Evolutionary conservation across 139 green algal species (phyloP).

Genomic region (Volvox africanus): DNA sequence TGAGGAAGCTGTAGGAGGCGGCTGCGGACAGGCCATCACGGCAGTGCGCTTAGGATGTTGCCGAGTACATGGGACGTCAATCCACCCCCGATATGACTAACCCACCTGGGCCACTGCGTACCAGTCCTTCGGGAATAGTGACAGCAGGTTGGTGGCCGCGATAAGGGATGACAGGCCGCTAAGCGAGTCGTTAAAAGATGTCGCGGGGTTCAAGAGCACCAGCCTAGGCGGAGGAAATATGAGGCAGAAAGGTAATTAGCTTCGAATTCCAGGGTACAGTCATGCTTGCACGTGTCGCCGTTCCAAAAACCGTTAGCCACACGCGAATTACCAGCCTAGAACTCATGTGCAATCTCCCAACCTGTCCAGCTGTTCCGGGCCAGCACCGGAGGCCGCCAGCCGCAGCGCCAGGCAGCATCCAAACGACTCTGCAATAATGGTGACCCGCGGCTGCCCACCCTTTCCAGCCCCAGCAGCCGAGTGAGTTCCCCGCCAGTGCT

Average conservation of each 20-base stretch:
- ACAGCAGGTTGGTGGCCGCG: slow-evolving; percentile 77
- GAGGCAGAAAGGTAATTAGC: background rate
- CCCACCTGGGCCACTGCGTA: slow-evolving; percentile 73
- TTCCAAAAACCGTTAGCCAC: too few relatives aligned
- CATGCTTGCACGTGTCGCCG: too few relatives aligned
- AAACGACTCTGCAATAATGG: slow-evolving; percentile 82
- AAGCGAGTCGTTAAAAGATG: slow-evolving; percentile 63
- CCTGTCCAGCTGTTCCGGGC: slow-evolving; percentile 65
- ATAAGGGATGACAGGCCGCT: slow-evolving; percentile 66
- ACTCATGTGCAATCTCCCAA: background rate
- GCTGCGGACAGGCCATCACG: too few relatives aligned
- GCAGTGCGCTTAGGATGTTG: too few relatives aligned
- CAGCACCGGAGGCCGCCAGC: slow-evolving; percentile 56
- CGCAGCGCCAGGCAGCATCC: slow-evolving; percentile 77
- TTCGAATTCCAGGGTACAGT: too few relatives aligned
- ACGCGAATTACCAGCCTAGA: background rate
- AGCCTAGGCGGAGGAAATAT: slow-evolving; percentile 27
- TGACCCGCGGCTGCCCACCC: slow-evolving; percentile 18
- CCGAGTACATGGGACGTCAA: background rate
- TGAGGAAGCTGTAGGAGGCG: too few relatives aligned
- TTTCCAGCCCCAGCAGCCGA: background rate
- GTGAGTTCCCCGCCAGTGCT: background rate
- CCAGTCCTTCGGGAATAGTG: slow-evolving; percentile 74
- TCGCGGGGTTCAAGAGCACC: slow-evolving; percentile 82
- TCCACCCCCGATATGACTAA: background rate